These are phyloP conservation scores for Thymus mandschuricus DNA, from an alignment of 257 asterid genomes.

Conservation along the genomic window DNA sequence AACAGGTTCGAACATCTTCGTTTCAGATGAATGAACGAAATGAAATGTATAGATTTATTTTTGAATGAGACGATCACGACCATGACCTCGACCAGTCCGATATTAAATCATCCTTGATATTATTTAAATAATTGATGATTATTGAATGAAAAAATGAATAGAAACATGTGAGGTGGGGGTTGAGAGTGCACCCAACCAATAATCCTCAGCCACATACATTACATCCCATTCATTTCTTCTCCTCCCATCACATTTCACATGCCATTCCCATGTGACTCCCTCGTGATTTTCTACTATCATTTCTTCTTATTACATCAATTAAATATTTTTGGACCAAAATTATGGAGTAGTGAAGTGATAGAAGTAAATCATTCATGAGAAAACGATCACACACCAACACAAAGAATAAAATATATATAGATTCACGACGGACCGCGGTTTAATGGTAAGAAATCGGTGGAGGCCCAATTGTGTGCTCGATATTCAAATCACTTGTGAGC, in stretches of 20 bases:
- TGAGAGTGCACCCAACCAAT: conserved; percentile 35
- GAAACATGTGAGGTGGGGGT: conserved; percentile 36
- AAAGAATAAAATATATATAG: no score
- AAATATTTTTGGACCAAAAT: conserved; percentile 13
- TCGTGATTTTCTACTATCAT: not conserved
- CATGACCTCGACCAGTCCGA: not conserved
- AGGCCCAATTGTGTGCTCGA: no score
- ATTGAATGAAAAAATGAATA: not conserved
- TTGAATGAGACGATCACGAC: not conserved
- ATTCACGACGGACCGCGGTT: no score
- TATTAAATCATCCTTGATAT: not conserved
- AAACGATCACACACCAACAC: no score
- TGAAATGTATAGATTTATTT: conserved; percentile 1
- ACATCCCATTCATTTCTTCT: conserved; percentile 37
- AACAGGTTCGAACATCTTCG: not conserved
- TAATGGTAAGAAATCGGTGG: no score
- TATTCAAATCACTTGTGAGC: no score
- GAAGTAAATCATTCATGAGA: no score
- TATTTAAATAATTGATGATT: not conserved
- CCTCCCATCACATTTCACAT: conserved; percentile 52
- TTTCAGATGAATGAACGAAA: not conserved
- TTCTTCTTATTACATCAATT: not conserved
- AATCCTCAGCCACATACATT: conserved; percentile 36
- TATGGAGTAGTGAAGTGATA: no score
- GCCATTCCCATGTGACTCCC: conserved; percentile 40